Base-by-base conservation (phyloP, 495 filamentous ascomycete species). In the Corynascus novoguineensis region DNA sequence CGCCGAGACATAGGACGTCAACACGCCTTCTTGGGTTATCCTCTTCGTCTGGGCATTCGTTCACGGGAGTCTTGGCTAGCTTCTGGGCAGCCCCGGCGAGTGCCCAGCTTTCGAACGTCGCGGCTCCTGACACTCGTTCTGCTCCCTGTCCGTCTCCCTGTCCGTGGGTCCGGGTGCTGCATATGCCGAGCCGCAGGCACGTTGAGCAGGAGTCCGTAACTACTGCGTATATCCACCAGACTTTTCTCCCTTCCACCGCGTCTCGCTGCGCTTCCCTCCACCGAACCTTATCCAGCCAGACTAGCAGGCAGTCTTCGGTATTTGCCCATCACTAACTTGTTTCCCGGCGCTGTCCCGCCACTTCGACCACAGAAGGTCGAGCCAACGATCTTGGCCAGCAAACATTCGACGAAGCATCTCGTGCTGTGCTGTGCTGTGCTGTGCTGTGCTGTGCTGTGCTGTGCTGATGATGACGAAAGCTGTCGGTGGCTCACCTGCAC, bases 121-220 rank as follows among this genome's bases (percentile, higher is more conserved):
- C 27, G 38, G 17, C 28, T 54, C 34, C 22, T n/a, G 19, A 37
- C 8, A 1, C 19, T 22, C 51, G 17, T n/a, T n/a, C n/a, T n/a
- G n/a, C n/a, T n/a, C n/a, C n/a, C n/a, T n/a, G n/a, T n/a, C n/a
- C 1, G 38, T 15, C 35, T 40, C 25, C 49, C 25, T 17, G 38
- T 54, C 51, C 38, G 51, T 45, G 27, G 51, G 25, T 22, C 38
- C 38, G 40, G 40, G n/a, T n/a, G n/a, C n/a, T 32, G 50, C 40
- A 19, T 21, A 42, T 44, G 40, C 51, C 34, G 12, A 5, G 34
- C 49, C 28, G 15, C 17, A 41, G 8, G 31, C 48, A 35, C 25
- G 21, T 25, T 12, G 12, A 25, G 48, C 24, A 11, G n/a, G 17
- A 38, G 11, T 34, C 14, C 49, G 19, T 15, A 14, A 15, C 24